Base-by-base conservation (phyloP, 208 protist genomes). In the Acanthamoeba pearcei region DNA sequence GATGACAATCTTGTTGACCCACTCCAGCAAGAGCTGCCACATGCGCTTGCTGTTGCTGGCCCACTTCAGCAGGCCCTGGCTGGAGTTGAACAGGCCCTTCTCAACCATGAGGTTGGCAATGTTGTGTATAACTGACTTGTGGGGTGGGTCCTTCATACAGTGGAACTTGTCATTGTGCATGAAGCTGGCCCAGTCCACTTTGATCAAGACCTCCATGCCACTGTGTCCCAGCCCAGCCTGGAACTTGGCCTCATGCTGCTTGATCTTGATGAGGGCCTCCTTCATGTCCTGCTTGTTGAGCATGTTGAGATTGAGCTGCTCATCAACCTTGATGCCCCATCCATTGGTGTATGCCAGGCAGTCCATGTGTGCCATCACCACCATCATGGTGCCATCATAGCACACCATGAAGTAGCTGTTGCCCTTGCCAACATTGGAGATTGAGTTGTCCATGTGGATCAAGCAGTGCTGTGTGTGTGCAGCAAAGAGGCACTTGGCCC, bases 321-420 rank as follows among this genome's bases (percentile, higher is more conserved):
- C 46, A 12, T 85, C 78, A 24, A 85, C 78, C 78, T 85, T 85
- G 46, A 35, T 9, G 46, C 78, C 78, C 78, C 78, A 85, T 42
- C 78, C 78, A 17, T n/a, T 8, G 46, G 78, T 85, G 42, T 24
- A 85, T 0, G 42, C 1, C 46, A 85, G 6, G 78, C 78, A 38
- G 51, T 85, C 78, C 78, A 85, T 85, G 78, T 49, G 78, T 49
- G 49, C 78, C 12, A 49, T 85, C 29, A 60, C 78, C 19, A 57
- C 29, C 78, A 85, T 51, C 19, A 49, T 60, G 27, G 17, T 35
- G 46, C 27, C 46, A 0, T 85, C 46, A 5, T 85, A 85, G 78
- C 46, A 49, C 22, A 85, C 51, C 78, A 15, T 57, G 78, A 62
- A 85, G 78, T 85, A 85, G 17, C 29, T 51, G 78, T 57, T 85